phyloP scores from a whole-genome alignment of 371 early-diverging fungal species.

The Modicella reniformis region DNA sequence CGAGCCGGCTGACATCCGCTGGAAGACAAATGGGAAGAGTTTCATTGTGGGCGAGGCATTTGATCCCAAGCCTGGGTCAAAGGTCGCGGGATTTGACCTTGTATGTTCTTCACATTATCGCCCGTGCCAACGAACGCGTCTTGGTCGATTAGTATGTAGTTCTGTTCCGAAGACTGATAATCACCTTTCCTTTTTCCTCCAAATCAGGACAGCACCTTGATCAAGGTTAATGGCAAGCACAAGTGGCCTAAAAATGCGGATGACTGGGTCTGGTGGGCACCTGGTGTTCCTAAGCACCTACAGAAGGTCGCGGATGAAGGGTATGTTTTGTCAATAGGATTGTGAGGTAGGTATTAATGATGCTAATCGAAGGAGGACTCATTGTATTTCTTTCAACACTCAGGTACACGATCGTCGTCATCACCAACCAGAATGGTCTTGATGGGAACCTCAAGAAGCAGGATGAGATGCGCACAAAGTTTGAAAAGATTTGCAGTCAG shows the following conservation, averaged over 20 bases:
- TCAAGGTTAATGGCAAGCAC: slow-evolving; percentile 70
- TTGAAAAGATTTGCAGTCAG: slow-evolving; percentile 58
- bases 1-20: slow-evolving; percentile 22
- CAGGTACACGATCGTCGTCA: slow-evolving; percentile 77
- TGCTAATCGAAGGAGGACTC: not conserved
- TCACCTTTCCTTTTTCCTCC: not conserved
- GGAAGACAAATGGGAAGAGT: slow-evolving; percentile 39
- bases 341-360: not conserved
- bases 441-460: slow-evolving; percentile 56
- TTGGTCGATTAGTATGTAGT: too few relatives aligned
- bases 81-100: slow-evolving; percentile 86
- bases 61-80: slow-evolving; percentile 43
- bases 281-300: slow-evolving; percentile 64
- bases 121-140: not conserved
- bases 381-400: not conserved
- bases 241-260: slow-evolving; percentile 71
- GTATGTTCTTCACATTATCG: slow-evolving; percentile 44
- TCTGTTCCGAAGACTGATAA: not conserved
- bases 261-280: slow-evolving; percentile 84
- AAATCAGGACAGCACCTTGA: slow-evolving; percentile 76
- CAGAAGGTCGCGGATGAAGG: slow-evolving; percentile 66
- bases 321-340: slow-evolving; percentile 46
- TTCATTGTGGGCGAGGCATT: slow-evolving; percentile 52
- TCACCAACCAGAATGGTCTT: slow-evolving; percentile 78
- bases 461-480: slow-evolving; percentile 64